Evolutionary conservation across 2,329 filamentous ascomycete genomes (phyloP).

Genomic region (Lecanicillium sp.): DNA sequence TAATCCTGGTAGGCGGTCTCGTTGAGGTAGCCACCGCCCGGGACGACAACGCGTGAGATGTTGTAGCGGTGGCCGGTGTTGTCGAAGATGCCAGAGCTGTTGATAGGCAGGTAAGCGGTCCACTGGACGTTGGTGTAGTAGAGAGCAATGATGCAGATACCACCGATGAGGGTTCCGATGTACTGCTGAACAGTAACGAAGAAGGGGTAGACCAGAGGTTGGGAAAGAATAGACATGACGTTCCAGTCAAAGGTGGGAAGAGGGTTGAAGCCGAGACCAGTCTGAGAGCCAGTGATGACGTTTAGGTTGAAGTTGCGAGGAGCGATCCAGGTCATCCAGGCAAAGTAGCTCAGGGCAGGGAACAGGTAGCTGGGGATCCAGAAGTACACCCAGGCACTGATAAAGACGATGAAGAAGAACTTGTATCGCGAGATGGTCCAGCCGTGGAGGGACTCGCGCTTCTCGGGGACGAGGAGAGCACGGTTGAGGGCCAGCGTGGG

Average conservation of each 20-base stretch:
- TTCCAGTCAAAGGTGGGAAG: slow-evolving; percentile 42
- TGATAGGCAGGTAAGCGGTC: slow-evolving; percentile 42
- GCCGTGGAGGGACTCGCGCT: slow-evolving; percentile 32
- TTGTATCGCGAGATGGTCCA: slow-evolving; percentile 35
- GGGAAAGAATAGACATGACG: slow-evolving; percentile 1
- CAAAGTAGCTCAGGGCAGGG: slow-evolving; percentile 34
- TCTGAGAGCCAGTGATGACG: slow-evolving; percentile 31
- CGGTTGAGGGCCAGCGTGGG: slow-evolving; percentile 29
- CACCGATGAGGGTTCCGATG: slow-evolving; percentile 7
- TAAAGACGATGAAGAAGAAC: slow-evolving; percentile 33
- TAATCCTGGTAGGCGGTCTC: slow-evolving; percentile 30
- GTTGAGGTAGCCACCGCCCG: slow-evolving; percentile 24
- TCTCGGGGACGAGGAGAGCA: slow-evolving; percentile 30
- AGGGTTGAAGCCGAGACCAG: slow-evolving; percentile 35
- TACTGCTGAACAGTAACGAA: slow-evolving; percentile 6
- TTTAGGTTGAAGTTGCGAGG: slow-evolving; percentile 35
- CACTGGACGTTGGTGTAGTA: slow-evolving; percentile 33
- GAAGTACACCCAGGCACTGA: slow-evolving; percentile 37
- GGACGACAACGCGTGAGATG: slow-evolving; percentile 37
- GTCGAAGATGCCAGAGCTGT: slow-evolving; percentile 39
- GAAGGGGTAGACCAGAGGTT: slow-evolving; percentile 7
- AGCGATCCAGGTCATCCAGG: slow-evolving; percentile 42
- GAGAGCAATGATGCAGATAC: not conserved
- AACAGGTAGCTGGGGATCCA: slow-evolving; percentile 40
- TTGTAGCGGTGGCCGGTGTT: slow-evolving; percentile 37